Base-by-base conservation (phyloP, 2,329 filamentous ascomycete genomes). In the Sclerotinia trifoliorum region DNA sequence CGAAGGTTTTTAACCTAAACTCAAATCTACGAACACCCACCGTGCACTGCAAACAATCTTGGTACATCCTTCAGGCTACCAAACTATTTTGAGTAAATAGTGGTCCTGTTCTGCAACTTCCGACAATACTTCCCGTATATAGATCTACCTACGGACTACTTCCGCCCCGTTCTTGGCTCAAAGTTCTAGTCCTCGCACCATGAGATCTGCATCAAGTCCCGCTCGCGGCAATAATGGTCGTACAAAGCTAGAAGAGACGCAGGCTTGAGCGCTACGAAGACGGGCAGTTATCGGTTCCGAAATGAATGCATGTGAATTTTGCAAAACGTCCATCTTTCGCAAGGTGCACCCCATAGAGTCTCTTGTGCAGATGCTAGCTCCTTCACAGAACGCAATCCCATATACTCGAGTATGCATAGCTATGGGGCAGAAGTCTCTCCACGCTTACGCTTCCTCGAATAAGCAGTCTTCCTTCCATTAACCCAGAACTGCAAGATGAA, bases 41-140 rank as follows among this genome's bases (percentile, higher is more conserved):
- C 58, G 58, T 62, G 58, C 60, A 51, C 60, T 51, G 32, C 60
- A 51, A 63, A 26, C 21, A 62, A 51, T 62, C 46, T 62, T 62
- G 29, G 29, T 49, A 21, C 21, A 29, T n/a, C 17, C 32, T 24
- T n/a, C 26, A 29, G 26, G 19, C 15, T 26, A 24, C 46, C 46
- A 62, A 24, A 13, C 21, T 39, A 26, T 62, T 51, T 49, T n/a
- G 44, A 35, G 44, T 49, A 61, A 39, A 49, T 51, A 62, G 46
- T 51, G 58, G 29, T n/a, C 46, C 29, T 49, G 15, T 58, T 39
- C 51, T 46, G 52, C 54, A 49, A 17, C 64, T 39, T 21, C 35
- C 44, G 26, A 60, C 8, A 66, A 60, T 26, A 51, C 26, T 60
- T 66, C 46, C 64, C 17, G 54, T 26, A 5, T 48, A 39, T 66